These are phyloP conservation scores for Aspergillus nomiae DNA, from an alignment of 2,329 filamentous ascomycete genomes.

Conservation along the genomic window DNA sequence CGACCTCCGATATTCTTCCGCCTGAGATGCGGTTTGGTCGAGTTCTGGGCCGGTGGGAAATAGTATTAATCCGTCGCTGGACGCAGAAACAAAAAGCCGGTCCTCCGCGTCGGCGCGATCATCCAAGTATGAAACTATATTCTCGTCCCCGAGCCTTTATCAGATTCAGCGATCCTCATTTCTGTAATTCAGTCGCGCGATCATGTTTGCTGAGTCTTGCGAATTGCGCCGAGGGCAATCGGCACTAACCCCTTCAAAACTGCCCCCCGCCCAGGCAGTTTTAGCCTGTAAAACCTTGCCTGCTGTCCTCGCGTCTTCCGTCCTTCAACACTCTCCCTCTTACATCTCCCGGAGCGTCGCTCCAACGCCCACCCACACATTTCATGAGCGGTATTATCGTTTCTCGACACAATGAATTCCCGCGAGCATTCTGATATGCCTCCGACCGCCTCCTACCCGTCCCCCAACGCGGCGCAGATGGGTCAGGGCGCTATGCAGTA, in stretches of 20 bases:
- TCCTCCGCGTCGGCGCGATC: constrained; percentile 37
- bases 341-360: constrained; percentile 36
- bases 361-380: constrained; percentile 28
- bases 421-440: constrained; percentile 47
- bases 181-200: constrained; percentile 24
- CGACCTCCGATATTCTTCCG: constrained; percentile 1
- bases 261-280: constrained; percentile 34
- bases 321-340: constrained; percentile 26
- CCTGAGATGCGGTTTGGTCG: constrained; percentile 13
- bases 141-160: constrained; percentile 17
- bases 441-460: constrained; percentile 47
- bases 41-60: constrained; percentile 35
- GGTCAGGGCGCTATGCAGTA: constrained; percentile 46
- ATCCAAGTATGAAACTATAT: constrained; percentile 35
- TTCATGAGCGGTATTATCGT: constrained; percentile 12
- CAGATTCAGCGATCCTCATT: constrained; percentile 16
- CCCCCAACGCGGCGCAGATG: constrained; percentile 47
- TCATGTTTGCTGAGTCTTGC: constrained; percentile 36
- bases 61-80: constrained; percentile 45
- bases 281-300: constrained; percentile 42
- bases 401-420: constrained; percentile 38
- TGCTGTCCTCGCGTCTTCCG: constrained; percentile 33
- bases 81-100: constrained; percentile 47
- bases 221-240: constrained; percentile 31
- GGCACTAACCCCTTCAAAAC: constrained; percentile 40